Base-by-base conservation (phyloP, 768 basidiomycete species). In the Mycena rebaudengoi region DNA sequence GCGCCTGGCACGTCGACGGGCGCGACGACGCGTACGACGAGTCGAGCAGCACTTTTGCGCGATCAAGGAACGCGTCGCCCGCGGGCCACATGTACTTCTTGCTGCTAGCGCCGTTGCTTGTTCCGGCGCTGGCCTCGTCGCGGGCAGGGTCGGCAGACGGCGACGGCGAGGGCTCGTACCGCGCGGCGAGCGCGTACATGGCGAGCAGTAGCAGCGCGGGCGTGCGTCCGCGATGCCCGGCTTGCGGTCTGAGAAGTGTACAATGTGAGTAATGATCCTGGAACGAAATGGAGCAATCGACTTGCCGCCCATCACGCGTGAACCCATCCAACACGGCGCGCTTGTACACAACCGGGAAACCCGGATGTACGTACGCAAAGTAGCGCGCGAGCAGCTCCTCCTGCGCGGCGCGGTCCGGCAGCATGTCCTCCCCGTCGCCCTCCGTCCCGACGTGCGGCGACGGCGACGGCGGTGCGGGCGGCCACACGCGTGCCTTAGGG, bases 401-500 rank as follows among this genome's bases (percentile, higher is more conserved):
- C 75, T 95, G 92, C 39, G 82, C 79, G 4, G 79, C 75, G 5
- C 71, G 74, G 21, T 85, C 80, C 0, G 93, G 94, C n/a, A 95
- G 73, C 28, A 62, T 62, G 29, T 78, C 71, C 20, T 82, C 77
- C 20, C 83, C 82, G 18, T 76, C 79, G 7, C 74, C 75, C 20
- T 72, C 62, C 13, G 71, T 67, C 12, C 60, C 63, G 72, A 60
- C 40, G 73, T 71, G 70, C 61, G 28, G 28, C 59, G 11, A 60
- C 25, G 33, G 45, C 43, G 29, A 53, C 73, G 80, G 76, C 20
- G 80, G 67, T 4, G 88, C 88, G 0, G 95, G n/a, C n/a, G n/a
- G 95, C 95, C 95, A 96, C 25, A 95, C 91, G n/a, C 94, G 85
- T 3, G 94, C 91, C 67, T 88, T 89, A 0, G 95, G 94, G 76